Evolutionary conservation across 2,329 filamentous ascomycete genomes (phyloP).

Genomic region (Xylariaceae sp.): DNA sequence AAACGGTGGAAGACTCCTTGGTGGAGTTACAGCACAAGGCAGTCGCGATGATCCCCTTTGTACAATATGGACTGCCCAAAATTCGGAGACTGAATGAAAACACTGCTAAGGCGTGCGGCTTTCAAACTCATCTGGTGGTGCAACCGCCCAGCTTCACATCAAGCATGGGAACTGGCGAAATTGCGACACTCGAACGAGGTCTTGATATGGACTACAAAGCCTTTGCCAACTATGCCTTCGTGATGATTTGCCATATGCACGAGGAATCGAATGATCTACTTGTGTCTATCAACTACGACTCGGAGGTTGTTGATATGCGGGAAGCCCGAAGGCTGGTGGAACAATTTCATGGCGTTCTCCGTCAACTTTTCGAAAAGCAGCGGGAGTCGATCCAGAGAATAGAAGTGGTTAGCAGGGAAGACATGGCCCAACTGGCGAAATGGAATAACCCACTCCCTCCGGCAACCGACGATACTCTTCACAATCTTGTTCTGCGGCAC

Average conservation of each 20-base stretch:
- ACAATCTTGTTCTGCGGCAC: constrained; percentile 1
- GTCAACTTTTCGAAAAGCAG: not conserved
- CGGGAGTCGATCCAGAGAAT: not conserved
- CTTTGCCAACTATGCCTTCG: constrained; percentile 8
- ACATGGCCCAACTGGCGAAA: constrained; percentile 1
- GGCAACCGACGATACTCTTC: not conserved
- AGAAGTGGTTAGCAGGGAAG: constrained; percentile 6
- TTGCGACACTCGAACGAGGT: not conserved
- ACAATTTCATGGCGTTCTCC: constrained; percentile 6
- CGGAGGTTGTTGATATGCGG: not conserved
- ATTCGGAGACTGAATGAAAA: constrained; percentile 8
- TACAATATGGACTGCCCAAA: constrained; percentile 5
- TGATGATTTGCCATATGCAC: constrained; percentile 1
- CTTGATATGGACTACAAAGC: not conserved
- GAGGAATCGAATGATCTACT: constrained; percentile 1
- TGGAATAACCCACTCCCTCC: constrained; percentile 1
- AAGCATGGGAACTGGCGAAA: not conserved
- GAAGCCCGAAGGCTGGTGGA: constrained; percentile 5
- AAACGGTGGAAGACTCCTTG: not conserved
- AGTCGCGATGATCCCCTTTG: constrained; percentile 1
- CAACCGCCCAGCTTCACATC: constrained; percentile 1
- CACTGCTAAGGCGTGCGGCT: constrained; percentile 3
- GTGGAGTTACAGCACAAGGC: not conserved
- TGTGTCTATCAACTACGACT: constrained; percentile 1
- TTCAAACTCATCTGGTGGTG: constrained; percentile 6